Base-by-base conservation (phyloP, 2,329 filamentous ascomycete species). In the Eutypa lata region DNA sequence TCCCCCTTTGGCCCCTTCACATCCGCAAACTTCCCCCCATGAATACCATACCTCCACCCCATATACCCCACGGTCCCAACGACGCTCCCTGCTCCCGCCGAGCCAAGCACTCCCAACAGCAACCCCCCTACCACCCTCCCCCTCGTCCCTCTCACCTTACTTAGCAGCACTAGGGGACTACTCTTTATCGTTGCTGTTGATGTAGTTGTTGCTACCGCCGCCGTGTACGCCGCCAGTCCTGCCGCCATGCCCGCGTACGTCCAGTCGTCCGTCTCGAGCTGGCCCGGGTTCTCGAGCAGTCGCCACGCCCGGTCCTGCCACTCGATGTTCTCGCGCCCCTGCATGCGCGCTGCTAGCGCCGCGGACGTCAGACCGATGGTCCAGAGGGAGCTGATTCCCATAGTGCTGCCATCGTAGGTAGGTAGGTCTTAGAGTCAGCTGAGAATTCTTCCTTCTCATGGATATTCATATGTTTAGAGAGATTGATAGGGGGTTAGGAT, bases 221-320 rank as follows among this genome's bases (percentile, higher is more conserved):
- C 48, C 3, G 65, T 51, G 3, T 60, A 68, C 2, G 61, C 71
- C 7, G 69, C 63, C 37, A 60, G 33, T 0, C 60, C 64, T 2
- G 63, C 62, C 0, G 62, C 68, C 58, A 76, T 75, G 0, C 75
- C 79, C 0, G 65, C 70, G 18, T 76, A 71, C 19, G 75, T 78
- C 74, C 76, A 83, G 60, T 81, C 80, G 62, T 86, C 83, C 47
- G 73, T 76, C 59, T 80, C 73, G 1, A 80, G 62, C 71, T 88
- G 83, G 0, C 80, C 77, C 40, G 68, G 65, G 57, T 81, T 87
- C 68, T 80, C 80, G 43, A 84, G 59, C 48, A 88, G 62, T 28
- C 84, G 71, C 83, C 84, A 88, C 52, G 77, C 77, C 18, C 85
- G 73, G 63, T 88, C 84, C 61, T 79, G 69, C 84, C 84, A 88